phyloP scores from a whole-genome alignment of 2,329 filamentous ascomycete genomes.

The Hirsutella thompsonii region DNA sequence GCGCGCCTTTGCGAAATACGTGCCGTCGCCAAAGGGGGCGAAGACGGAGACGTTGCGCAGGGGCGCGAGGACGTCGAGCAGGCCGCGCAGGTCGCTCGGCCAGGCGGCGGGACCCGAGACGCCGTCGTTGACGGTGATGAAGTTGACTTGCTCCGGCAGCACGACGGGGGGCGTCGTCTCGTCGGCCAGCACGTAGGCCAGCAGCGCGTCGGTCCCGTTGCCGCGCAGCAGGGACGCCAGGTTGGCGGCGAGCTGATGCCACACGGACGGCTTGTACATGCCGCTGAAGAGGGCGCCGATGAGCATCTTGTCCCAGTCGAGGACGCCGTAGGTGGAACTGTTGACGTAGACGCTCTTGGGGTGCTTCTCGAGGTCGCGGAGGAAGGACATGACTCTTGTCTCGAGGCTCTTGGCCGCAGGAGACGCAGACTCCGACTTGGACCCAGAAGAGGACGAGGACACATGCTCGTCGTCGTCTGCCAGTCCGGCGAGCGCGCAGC shows the following conservation, averaged over 20 bases:
- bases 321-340: constrained; percentile 21
- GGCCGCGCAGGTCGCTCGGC: constrained; percentile 16
- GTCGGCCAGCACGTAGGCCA: constrained; percentile 19
- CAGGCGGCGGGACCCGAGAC: constrained; percentile 11
- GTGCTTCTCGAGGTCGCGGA: constrained; percentile 20
- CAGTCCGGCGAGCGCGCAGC: constrained; percentile 26
- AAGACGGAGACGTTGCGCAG: constrained; percentile 19
- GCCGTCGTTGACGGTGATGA: constrained; percentile 15
- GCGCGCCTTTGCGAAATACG: constrained; percentile 15
- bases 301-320: constrained; percentile 22
- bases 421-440: too few relatives aligned
- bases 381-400: constrained; percentile 17
- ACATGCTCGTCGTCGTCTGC: constrained; percentile 15
- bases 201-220: constrained; percentile 21
- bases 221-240: constrained; percentile 22
- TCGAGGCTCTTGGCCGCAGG: constrained; percentile 13
- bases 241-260: constrained; percentile 20
- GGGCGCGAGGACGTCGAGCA: constrained; percentile 21
- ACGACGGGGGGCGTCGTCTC: constrained; percentile 5
- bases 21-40: constrained; percentile 14
- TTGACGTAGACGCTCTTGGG: constrained; percentile 30
- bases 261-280: constrained; percentile 24
- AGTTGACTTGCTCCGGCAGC: constrained; percentile 11
- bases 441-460: too few relatives aligned
- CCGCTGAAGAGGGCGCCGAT: constrained; percentile 21